Conservation (phyloP, 2,329 filamentous ascomycete genomes). For the Mycocentrospora acerina region DNA sequence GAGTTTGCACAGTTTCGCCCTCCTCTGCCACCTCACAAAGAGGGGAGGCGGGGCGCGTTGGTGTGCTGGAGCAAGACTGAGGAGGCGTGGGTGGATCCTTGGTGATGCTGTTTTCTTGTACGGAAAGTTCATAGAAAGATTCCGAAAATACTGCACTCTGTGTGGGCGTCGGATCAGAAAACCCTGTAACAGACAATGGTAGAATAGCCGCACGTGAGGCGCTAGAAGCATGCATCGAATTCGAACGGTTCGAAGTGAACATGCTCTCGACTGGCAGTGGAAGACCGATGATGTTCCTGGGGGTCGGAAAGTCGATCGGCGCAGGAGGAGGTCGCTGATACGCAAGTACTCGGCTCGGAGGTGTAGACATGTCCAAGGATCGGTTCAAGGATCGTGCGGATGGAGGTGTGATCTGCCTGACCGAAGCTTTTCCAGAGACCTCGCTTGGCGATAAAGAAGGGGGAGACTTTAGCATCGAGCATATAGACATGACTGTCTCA, state of each 20-base stretch:
- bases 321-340: slow-evolving; percentile 33
- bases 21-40: slow-evolving; percentile 39
- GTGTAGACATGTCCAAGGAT: slow-evolving; percentile 11
- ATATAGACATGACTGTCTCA: slow-evolving; percentile 14
- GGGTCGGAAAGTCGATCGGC: slow-evolving; percentile 28
- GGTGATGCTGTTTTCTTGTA: slow-evolving; percentile 6
- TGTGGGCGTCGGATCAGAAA: slow-evolving; percentile 8
- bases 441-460: slow-evolving; percentile 17
- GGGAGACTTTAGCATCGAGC: slow-evolving; percentile 14
- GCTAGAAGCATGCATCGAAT: slow-evolving; percentile 10
- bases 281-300: slow-evolving; percentile 25
- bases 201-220: neutral
- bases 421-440: slow-evolving; percentile 14
- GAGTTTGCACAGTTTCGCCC: slow-evolving; percentile 33
- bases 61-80: slow-evolving; percentile 27
- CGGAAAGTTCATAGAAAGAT: slow-evolving; percentile 14
- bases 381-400: slow-evolving; percentile 24
- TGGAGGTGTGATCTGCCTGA: slow-evolving; percentile 17
- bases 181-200: neutral
- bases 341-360: slow-evolving; percentile 13
- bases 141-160: slow-evolving; percentile 29
- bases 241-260: slow-evolving; percentile 18
- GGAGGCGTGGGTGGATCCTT: slow-evolving; percentile 26
- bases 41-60: slow-evolving; percentile 30
- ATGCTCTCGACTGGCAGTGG: slow-evolving; percentile 22